Percentiles rank a stretch among this genome's conserved stretches.
These are phyloP conservation scores for Diaporthe citriasiana DNA, from an alignment of 2,329 filamentous ascomycete species.

Conservation along the genomic window DNA sequence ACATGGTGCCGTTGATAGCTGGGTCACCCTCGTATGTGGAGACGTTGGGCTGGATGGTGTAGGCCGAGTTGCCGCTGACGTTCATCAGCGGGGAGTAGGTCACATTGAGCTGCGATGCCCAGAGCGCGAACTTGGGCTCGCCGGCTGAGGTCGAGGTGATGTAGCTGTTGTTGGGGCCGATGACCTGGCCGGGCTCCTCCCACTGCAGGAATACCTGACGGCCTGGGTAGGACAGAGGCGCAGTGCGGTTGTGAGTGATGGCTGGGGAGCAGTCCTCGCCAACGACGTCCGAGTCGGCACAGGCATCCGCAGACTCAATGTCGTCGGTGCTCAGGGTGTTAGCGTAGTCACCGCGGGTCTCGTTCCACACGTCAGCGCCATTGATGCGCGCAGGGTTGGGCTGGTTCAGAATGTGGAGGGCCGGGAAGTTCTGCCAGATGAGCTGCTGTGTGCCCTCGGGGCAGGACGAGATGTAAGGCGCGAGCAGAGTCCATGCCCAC, in stretches of 20 bases:
- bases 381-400: slow-evolving; percentile 80
- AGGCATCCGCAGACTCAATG: slow-evolving; percentile 62
- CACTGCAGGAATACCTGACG: slow-evolving; percentile 79
- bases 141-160: slow-evolving; percentile 74
- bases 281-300: slow-evolving; percentile 68
- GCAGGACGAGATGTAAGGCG: slow-evolving; percentile 85
- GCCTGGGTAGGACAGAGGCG: slow-evolving; percentile 81
- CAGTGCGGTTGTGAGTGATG: slow-evolving; percentile 77
- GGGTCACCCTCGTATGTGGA: slow-evolving; percentile 78
- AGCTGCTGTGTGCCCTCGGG: slow-evolving; percentile 80
- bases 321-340: slow-evolving; percentile 67
- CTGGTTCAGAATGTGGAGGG: slow-evolving; percentile 79
- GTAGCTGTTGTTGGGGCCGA: slow-evolving; percentile 89
- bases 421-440: slow-evolving; percentile 88
- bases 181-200: slow-evolving; percentile 76
- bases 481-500: slow-evolving; percentile 86
- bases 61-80: slow-evolving; percentile 68
- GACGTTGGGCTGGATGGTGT: slow-evolving; percentile 79
- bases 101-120: slow-evolving; percentile 82
- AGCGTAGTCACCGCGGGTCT: slow-evolving; percentile 72
- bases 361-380: slow-evolving; percentile 72
- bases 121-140: slow-evolving; percentile 76
- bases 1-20: slow-evolving; percentile 83
- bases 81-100: slow-evolving; percentile 77
- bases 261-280: slow-evolving; percentile 73